Percentiles rank a stretch among this genome's conserved stretches.
Conservation (phyloP, 2,329 filamentous ascomycete species). For the Curvularia spicifera region DNA sequence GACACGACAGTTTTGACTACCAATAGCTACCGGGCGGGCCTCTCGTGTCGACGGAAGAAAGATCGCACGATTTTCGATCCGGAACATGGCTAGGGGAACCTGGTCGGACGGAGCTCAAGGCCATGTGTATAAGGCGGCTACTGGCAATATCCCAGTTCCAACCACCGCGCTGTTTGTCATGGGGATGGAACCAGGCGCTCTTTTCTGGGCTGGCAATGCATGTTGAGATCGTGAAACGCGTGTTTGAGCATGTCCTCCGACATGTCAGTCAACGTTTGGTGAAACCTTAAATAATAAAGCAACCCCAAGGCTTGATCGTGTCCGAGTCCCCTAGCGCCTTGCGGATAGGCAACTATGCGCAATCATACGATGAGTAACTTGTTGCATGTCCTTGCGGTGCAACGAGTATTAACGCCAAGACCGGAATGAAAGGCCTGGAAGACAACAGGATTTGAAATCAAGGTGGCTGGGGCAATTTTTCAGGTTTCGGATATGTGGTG, state of each 20-base stretch:
- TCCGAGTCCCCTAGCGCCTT: slow-evolving; percentile 15
- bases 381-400: slow-evolving; percentile 7
- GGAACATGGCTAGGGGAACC: slow-evolving; percentile 8
- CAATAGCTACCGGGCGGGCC: slow-evolving; percentile 10
- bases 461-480: background rate
- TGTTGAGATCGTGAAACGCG: slow-evolving; percentile 23
- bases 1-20: slow-evolving; percentile 20
- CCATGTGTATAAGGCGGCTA: slow-evolving; percentile 1
- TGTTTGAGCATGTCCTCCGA: slow-evolving; percentile 31
- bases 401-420: slow-evolving; percentile 4
- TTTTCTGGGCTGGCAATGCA: slow-evolving; percentile 16
- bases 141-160: slow-evolving; percentile 6
- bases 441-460: slow-evolving; percentile 1
- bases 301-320: slow-evolving; percentile 19
- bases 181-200: background rate
- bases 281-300: slow-evolving; percentile 23
- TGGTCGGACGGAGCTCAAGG: slow-evolving; percentile 6
- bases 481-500: slow-evolving; percentile 19
- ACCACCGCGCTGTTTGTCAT: slow-evolving; percentile 6
- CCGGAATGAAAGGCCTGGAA: background rate
- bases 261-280: slow-evolving; percentile 34
- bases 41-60: slow-evolving; percentile 2
- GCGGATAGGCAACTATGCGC: slow-evolving; percentile 11
- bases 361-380: background rate
- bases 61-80: slow-evolving; percentile 10